Evolutionary conservation across 2,329 filamentous ascomycete genomes (phyloP), one percentile per base, ranked within the genome.

Genomic region (Teratosphaeria viscida): DNA sequence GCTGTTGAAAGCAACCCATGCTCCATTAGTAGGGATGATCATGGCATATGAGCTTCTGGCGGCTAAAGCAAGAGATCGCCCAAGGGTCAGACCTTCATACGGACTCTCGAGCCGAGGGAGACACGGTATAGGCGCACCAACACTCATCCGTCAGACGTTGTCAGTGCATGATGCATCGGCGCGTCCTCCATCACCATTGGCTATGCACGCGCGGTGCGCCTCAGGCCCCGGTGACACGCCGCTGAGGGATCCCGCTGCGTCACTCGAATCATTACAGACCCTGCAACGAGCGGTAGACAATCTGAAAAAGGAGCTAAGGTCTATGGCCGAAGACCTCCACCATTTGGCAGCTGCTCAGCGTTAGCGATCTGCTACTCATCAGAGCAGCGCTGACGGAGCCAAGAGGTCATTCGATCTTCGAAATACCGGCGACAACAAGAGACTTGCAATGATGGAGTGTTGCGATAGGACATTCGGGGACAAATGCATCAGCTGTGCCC

Each of bases 1-100:
- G 52, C 70, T 85, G 54, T 77, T 85, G 60, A 83, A 82, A 68
- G 77, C 77, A 56, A 84, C 82, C 2, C 83, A 85, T 71, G 76
- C 83, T 54, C 88, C 88, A 35, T 84, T 89, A 62, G 86, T 91
- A 32, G 82, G 75, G n/a, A 75, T 79, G 54, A 91, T 92, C 64
- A 81, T 82, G 71, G 68, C 79, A n/a, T 90, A 87, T 70, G 87
- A 90, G 73, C 76, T 49, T 71, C 59, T 61, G 63, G 56, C 63
- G 68, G 73, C 60, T 69, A 67, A 70, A 68, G 55, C 57, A 47
- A 35, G 60, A 37, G 55, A 57, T 56, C 59, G 61, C 43, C 57
- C 54, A 37, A 52, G 47, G 54, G 57, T 56, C 54, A 61, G 49
- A 27, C 39, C 56, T 26, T 58, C 55, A 39, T 55, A 59, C 54